These are phyloP conservation scores for Saccharomyces hybrid DNA, from an alignment of 1,139 yeast species.

Conservation along the genomic window DNA sequence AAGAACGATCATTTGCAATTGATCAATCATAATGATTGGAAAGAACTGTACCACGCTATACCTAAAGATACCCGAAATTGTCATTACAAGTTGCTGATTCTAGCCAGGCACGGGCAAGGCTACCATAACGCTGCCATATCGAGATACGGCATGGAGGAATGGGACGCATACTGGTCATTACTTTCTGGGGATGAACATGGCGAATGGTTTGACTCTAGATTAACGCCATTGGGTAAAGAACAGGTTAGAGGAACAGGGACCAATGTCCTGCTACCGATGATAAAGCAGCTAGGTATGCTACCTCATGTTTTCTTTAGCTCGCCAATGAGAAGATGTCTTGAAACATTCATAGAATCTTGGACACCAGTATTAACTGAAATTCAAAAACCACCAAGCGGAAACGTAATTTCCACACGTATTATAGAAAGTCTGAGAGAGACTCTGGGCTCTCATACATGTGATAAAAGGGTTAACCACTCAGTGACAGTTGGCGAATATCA, in stretches of 20 bases:
- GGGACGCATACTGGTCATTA: conserved; percentile 56
- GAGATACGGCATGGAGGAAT: conserved; percentile 48
- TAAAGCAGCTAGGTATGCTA: conserved; percentile 38
- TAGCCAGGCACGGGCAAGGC: conserved; percentile 78
- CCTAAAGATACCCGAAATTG: conserved; percentile 17
- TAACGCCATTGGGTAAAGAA: conserved; percentile 53
- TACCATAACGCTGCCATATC: conserved; percentile 57
- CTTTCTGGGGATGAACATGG: conserved; percentile 32
- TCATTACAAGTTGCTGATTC: conserved; percentile 46
- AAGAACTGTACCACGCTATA: conserved; percentile 27
- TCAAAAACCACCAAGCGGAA: conserved; percentile 6
- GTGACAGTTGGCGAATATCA: conserved; percentile 18
- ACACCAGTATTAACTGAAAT: conserved; percentile 32
- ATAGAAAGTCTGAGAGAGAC: conserved; percentile 59
- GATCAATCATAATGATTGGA: conserved; percentile 39
- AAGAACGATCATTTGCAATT: conserved; percentile 41
- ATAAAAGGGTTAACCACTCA: conserved; percentile 39
- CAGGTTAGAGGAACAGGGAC: conserved; percentile 42
- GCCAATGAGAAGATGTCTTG: conserved; percentile 59
- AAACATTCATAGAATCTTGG: conserved; percentile 58
- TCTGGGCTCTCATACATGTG: conserved; percentile 64
- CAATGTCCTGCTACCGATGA: conserved; percentile 40
- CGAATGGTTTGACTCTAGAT: conserved; percentile 28
- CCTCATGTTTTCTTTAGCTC: conserved; percentile 54
- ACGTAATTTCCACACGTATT: conserved; percentile 21